A percentile compares a stretch with the other conserved stretches of the same genome.
These are phyloP conservation scores for Mycotypha africana DNA, from an alignment of 371 early-diverging fungal genomes.

Conservation along the genomic window DNA sequence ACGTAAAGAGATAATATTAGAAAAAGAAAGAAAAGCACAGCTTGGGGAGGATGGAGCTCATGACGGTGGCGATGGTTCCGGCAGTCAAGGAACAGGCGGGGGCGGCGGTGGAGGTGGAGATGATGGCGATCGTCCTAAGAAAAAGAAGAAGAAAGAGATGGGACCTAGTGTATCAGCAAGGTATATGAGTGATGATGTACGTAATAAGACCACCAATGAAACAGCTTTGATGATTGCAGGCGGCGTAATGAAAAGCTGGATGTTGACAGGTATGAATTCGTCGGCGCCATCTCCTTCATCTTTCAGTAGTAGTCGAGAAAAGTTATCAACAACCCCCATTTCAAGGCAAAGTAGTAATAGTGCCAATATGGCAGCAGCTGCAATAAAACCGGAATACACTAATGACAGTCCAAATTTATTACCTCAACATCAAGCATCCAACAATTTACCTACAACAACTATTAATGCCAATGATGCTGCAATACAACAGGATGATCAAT, in stretches of 20 bases:
- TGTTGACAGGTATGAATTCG: conserved; percentile 51
- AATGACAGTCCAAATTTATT: conserved; percentile 2
- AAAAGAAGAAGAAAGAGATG: conserved; percentile 56
- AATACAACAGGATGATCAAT: neutral
- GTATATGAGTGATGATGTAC: conserved; percentile 63
- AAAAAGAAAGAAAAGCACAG: conserved; percentile 42
- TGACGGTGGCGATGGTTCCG: conserved; percentile 32
- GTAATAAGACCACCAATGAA: conserved; percentile 67
- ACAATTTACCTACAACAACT: neutral
- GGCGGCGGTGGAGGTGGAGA: conserved; percentile 37
- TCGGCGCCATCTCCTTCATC: too few species aligned
- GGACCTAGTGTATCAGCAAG: conserved; percentile 52
- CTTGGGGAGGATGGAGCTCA: conserved; percentile 44
- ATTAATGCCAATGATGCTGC: too few species aligned
- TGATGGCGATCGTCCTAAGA: conserved; percentile 36
- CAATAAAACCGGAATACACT: neutral
- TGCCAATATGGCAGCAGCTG: neutral
- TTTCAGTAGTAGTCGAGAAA: conserved; percentile 3
- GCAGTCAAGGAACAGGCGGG: too few species aligned
- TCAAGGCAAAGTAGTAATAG: conserved; percentile 8
- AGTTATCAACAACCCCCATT: neutral
- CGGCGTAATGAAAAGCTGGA: conserved; percentile 70
- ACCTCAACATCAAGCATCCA: conserved; percentile 1
- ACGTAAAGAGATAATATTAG: conserved; percentile 45
- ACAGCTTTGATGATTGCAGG: conserved; percentile 72